Percentiles rank a stretch among this genome's conserved stretches.
Evolutionary conservation across 106 monocot species (phyloP).

Genomic region (Platanthera guangdongensis): DNA sequence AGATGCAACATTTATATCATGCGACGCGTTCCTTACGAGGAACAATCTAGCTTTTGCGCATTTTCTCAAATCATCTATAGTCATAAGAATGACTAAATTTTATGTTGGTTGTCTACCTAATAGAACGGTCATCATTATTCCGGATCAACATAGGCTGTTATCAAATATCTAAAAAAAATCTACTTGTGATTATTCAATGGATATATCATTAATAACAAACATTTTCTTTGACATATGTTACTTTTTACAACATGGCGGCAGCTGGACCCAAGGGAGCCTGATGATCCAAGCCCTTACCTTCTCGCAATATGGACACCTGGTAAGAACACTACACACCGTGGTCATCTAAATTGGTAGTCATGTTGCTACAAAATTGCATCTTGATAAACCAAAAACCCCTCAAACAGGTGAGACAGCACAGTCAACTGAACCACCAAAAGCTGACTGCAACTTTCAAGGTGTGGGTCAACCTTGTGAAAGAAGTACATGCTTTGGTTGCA

Average conservation of each 20-base stretch:
- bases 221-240: background rate
- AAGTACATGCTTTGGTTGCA: constrained; percentile 47
- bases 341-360: background rate
- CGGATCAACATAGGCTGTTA: too few relatives aligned
- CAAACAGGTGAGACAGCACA: constrained; percentile 49
- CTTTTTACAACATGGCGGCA: constrained; percentile 5
- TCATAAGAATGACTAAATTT: too few relatives aligned
- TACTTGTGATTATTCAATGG: background rate
- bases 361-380: background rate
- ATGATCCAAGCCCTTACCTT: constrained; percentile 52
- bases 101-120: too few relatives aligned
- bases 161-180: background rate
- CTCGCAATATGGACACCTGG: constrained; percentile 62
- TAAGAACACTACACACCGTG: constrained; percentile 8
- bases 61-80: too few relatives aligned
- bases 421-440: constrained; percentile 34
- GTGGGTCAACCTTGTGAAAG: constrained; percentile 25
- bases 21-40: too few relatives aligned
- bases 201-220: background rate
- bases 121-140: too few relatives aligned
- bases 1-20: too few relatives aligned
- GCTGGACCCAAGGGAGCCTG: constrained; percentile 40
- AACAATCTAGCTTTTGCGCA: too few relatives aligned
- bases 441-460: constrained; percentile 21
- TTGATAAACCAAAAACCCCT: background rate